Conservation (phyloP, 139 green algal species). For the Haematococcus lacustris region DNA sequence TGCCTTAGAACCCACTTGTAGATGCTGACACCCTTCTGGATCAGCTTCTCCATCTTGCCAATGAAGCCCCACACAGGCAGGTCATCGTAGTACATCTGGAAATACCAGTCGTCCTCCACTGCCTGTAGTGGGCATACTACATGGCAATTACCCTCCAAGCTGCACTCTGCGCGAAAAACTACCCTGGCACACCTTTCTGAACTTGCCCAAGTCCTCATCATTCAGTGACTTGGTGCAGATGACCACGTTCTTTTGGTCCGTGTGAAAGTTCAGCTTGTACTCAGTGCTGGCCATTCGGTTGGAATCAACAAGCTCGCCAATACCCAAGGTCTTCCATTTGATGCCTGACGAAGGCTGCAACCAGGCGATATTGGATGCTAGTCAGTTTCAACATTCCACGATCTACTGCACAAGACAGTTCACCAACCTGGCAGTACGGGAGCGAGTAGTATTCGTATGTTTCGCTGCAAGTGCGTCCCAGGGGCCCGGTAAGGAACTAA, state of each 20-base stretch:
- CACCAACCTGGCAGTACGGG: conserved; percentile 69
- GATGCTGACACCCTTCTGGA: conserved; percentile 23
- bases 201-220: conserved; percentile 69
- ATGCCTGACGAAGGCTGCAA: conserved; percentile 53
- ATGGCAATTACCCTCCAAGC: too few species aligned
- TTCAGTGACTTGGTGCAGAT: conserved; percentile 72
- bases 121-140: conserved; percentile 27
- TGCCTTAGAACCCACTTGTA: too few species aligned
- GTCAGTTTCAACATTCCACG: too few species aligned
- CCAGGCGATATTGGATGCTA: too few species aligned
- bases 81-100: conserved; percentile 87
- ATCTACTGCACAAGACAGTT: too few species aligned
- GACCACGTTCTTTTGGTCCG: conserved; percentile 58
- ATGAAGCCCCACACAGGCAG: conserved; percentile 95
- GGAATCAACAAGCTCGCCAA: conserved; percentile 76
- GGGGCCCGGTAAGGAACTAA: too few species aligned
- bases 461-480: conserved; percentile 68
- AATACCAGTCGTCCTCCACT: conserved; percentile 60
- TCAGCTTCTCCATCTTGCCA: conserved; percentile 58
- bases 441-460: conserved; percentile 91
- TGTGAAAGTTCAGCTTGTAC: conserved; percentile 79
- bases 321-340: conserved; percentile 76
- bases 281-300: conserved; percentile 74
- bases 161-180: too few species aligned
- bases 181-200: conserved; percentile 46